Base-by-base conservation (phyloP, 352 stramenopile genomes). In the Pythium rhizo-oryzae region DNA sequence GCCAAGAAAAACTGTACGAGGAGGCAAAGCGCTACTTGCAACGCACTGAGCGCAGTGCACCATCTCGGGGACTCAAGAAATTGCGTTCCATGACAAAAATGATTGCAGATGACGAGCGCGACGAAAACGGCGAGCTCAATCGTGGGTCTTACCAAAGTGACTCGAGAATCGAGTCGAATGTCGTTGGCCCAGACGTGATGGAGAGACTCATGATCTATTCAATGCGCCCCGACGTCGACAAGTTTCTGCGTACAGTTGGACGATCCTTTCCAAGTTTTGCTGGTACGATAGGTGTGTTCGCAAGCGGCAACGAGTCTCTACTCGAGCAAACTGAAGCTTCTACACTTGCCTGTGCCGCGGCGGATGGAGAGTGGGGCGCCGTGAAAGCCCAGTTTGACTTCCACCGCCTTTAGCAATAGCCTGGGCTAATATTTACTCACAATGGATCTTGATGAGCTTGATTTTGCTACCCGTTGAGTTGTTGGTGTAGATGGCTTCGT, bases 181-280 rank as follows among this genome's bases (percentile, higher is more conserved):
- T 39, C 37, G 46, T 68, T 21, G 53, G 52, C 23, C 51, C 65
- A 1, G 67, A 78, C 30, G 63, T 78, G n/a, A 57, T 75, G 3
- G 72, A 75, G 37, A 52, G 62, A n/a, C 68, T 78, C 13, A 47
- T 44, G n/a, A 70, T 78, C 47, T 64, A 67, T 47, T 73, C 69
- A 7, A 52, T 76, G 16, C 37, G 44, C 1, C 68, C 72, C 1
- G 63, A 78, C 44, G 30, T 78, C 24, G 62, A 75, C 43, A 75
- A 70, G 25, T 72, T 78, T 47, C 52, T 78, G 59, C 30, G 28
- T 18, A 58, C 43, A 0, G 54, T 76, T 1, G 64, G 54, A 0
- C 57, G 59, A 6, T 58, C 59, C 9, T 79, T 65, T 51, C 67
- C 54, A 25, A 50, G 52, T 5, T 71, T 72, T 47, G 63, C 57